Evolutionary conservation across 169 alveolate genomes (phyloP).

Genomic region (Theileria equi): DNA sequence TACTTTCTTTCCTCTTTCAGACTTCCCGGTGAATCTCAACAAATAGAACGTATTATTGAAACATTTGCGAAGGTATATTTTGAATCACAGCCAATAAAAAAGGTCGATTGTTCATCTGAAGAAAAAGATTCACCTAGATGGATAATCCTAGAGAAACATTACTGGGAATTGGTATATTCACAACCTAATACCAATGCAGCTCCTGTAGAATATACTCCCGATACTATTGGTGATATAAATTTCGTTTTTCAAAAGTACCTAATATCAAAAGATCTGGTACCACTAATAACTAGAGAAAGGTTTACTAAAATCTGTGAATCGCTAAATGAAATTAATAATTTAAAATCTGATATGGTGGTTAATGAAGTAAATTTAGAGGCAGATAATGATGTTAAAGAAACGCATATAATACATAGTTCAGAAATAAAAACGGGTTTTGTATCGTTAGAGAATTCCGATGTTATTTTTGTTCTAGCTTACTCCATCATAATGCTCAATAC

Average conservation of each 20-base stretch:
- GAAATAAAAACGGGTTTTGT: slow-evolving; percentile 46
- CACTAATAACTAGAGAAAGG: too few species aligned
- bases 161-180: slow-evolving; percentile 40
- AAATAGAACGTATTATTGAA: slow-evolving; percentile 87
- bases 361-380: too few species aligned
- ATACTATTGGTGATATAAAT: too few species aligned
- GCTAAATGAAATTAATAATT: too few species aligned
- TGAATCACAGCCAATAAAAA: slow-evolving; percentile 57
- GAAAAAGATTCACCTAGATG: slow-evolving; percentile 54
- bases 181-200: too few species aligned
- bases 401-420: slow-evolving; percentile 13
- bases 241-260: too few species aligned
- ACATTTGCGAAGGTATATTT: slow-evolving; percentile 80
- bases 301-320: too few species aligned
- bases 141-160: slow-evolving; percentile 57
- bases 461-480: slow-evolving; percentile 81
- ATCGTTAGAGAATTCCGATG: slow-evolving; percentile 76
- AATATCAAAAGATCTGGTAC: too few species aligned
- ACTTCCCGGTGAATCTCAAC: slow-evolving; percentile 90
- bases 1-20: slow-evolving; percentile 78
- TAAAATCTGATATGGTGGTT: too few species aligned
- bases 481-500: slow-evolving; percentile 89
- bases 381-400: too few species aligned
- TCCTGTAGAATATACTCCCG: too few species aligned
- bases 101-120: not conserved